Conservation (phyloP, 1,284 basidiomycete genomes). For the Fomitopsis betulina region DNA sequence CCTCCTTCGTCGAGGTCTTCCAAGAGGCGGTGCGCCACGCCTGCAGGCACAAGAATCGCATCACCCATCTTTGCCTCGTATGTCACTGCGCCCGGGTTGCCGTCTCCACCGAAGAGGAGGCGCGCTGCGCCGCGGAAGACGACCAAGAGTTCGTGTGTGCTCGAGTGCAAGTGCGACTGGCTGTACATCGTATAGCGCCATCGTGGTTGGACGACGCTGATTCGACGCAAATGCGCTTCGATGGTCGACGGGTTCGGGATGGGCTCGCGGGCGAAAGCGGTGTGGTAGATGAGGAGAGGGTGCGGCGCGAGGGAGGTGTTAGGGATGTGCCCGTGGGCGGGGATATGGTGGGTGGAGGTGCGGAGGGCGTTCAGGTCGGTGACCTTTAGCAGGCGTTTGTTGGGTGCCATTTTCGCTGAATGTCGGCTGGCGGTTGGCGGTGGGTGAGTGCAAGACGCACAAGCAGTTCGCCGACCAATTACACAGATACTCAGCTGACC, state of each 20-base stretch:
- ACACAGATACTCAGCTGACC: too few relatives aligned
- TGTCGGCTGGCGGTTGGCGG: not conserved
- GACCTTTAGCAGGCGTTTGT: conserved; percentile 3
- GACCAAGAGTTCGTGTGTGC: conserved; percentile 36
- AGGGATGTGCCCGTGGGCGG: conserved; percentile 21
- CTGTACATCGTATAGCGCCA: conserved; percentile 41
- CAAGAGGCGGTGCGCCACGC: conserved; percentile 33
- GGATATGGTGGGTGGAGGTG: conserved; percentile 21
- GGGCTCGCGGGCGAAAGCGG: conserved; percentile 16
- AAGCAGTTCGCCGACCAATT: too few relatives aligned
- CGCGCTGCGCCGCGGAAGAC: conserved; percentile 28
- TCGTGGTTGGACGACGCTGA: conserved; percentile 32
- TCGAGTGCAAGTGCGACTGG: conserved; percentile 39
- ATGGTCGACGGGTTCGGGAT: conserved; percentile 17
- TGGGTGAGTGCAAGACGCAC: too few relatives aligned
- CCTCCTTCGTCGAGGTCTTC: conserved; percentile 21
- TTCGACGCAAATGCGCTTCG: conserved; percentile 28
- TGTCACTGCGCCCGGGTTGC: conserved; percentile 28
- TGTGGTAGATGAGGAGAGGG: conserved; percentile 26
- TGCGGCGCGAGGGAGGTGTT: conserved; percentile 24
- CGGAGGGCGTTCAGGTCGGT: conserved; percentile 19
- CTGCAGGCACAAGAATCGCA: conserved; percentile 37
- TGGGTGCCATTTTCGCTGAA: not conserved
- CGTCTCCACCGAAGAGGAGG: conserved; percentile 36
- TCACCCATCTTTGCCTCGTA: conserved; percentile 33